Percentiles rank a stretch among this genome's conserved stretches.
phyloP scores from a whole-genome alignment of 805 yeast species.

The Metschnikowia amazonensis region DNA sequence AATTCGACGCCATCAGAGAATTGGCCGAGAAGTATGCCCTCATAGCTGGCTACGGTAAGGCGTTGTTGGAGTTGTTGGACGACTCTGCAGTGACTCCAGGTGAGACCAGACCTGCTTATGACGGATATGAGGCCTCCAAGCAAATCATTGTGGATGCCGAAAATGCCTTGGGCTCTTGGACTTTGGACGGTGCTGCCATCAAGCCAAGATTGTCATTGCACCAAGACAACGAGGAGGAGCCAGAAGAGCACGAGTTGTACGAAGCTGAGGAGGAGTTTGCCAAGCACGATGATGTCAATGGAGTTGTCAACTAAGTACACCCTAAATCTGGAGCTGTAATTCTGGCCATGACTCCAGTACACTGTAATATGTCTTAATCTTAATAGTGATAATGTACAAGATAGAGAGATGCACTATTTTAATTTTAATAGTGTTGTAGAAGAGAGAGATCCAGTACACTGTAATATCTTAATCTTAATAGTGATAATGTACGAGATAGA shows the following conservation, averaged over 20 bases:
- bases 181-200: conserved; percentile 90
- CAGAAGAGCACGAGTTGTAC: conserved; percentile 41
- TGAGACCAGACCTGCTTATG: conserved; percentile 97
- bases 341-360: conserved; percentile 1
- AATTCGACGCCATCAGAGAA: conserved; percentile 93
- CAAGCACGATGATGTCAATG: conserved; percentile 31
- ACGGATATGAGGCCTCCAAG: conserved; percentile 96
- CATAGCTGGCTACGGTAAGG: conserved; percentile 99
- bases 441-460: no score
- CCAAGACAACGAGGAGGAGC: conserved; percentile 52
- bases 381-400: no score
- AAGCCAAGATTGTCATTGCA: conserved; percentile 85
- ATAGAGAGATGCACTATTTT: no score
- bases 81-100: conserved; percentile 98
- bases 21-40: conserved; percentile 93
- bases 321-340: background rate
- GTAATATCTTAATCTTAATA: no score
- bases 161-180: conserved; percentile 93
- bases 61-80: conserved; percentile 89
- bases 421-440: no score
- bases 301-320: conserved; percentile 20
- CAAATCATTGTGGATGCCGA: conserved; percentile 97
- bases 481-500: no score
- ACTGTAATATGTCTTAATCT: conserved; percentile 3
- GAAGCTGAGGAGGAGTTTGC: conserved; percentile 54